Evolutionary conservation across 306 rosid genomes (phyloP).

Genomic region (Sophora flavescens): DNA sequence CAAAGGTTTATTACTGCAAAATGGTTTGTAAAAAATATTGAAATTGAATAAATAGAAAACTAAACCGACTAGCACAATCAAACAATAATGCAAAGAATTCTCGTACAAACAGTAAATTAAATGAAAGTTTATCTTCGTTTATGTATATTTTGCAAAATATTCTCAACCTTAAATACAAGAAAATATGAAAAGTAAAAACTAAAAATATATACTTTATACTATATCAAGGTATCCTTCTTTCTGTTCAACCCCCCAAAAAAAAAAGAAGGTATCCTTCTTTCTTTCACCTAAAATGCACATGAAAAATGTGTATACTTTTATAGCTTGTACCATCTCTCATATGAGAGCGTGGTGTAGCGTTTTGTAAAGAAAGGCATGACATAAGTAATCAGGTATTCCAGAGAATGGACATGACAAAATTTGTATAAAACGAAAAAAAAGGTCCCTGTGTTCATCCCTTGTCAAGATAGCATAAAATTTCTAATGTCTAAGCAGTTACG

Average conservation of each 20-base stretch:
- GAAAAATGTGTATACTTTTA: not conserved
- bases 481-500: slow-evolving; percentile 34
- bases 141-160: not conserved
- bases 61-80: not conserved
- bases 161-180: not conserved
- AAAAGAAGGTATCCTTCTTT: too few species aligned
- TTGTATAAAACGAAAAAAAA: slow-evolving; percentile 21
- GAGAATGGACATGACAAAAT: slow-evolving; percentile 32
- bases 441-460: slow-evolving; percentile 26
- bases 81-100: not conserved
- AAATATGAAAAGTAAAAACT: too few species aligned
- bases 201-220: not conserved
- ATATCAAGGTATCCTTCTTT: slow-evolving; percentile 10
- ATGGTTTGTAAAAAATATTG: not conserved
- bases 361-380: not conserved
- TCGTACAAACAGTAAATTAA: not conserved
- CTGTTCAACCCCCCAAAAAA: too few species aligned
- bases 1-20: not conserved
- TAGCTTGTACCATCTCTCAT: slow-evolving; percentile 30
- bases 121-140: not conserved
- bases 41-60: too few species aligned
- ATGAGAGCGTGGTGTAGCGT: slow-evolving; percentile 1
- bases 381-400: not conserved
- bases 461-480: slow-evolving; percentile 32
- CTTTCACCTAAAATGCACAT: not conserved